phyloP scores from a whole-genome alignment of 2,329 filamentous ascomycete species.

The Aspergillus sclerotialis region DNA sequence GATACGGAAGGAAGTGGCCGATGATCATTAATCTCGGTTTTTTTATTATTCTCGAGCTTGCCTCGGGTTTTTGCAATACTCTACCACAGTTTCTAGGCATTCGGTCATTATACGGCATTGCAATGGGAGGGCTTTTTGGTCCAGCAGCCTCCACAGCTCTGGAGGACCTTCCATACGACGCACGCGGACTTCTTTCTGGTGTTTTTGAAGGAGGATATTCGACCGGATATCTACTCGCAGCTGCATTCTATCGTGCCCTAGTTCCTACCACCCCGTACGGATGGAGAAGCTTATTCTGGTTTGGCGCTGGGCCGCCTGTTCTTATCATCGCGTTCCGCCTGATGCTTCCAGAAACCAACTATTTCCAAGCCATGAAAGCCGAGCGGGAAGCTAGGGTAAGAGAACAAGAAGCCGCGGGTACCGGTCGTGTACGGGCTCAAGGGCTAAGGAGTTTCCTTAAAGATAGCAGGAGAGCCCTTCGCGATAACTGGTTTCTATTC shows the following conservation, averaged over 20 bases:
- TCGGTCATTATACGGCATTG: constrained; percentile 30
- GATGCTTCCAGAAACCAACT: constrained; percentile 65
- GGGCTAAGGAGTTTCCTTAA: constrained; percentile 10
- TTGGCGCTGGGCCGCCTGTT: constrained; percentile 28
- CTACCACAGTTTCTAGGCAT: constrained; percentile 29
- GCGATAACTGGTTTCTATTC: constrained; percentile 28
- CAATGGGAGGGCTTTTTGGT: constrained; percentile 28
- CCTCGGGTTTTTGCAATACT: constrained; percentile 29
- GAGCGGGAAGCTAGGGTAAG: constrained; percentile 12
- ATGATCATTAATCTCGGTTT: constrained; percentile 27
- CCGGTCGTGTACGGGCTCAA: constrained; percentile 2
- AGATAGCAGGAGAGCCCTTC: constrained; percentile 15
- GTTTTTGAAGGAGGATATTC: constrained; percentile 29
- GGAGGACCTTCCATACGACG: constrained; percentile 32
- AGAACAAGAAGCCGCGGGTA: not conserved
- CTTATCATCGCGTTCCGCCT: constrained; percentile 62
- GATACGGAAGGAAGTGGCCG: constrained; percentile 48
- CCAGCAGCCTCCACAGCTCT: constrained; percentile 31
- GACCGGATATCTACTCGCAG: constrained; percentile 28
- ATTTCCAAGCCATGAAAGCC: constrained; percentile 43
- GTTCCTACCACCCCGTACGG: constrained; percentile 27
- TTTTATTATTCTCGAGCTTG: constrained; percentile 31
- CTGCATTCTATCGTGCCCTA: constrained; percentile 28
- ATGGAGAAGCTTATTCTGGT: constrained; percentile 32
- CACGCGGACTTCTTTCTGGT: constrained; percentile 31